Conservation (phyloP, 768 basidiomycete species). For the Trametes punicea region DNA sequence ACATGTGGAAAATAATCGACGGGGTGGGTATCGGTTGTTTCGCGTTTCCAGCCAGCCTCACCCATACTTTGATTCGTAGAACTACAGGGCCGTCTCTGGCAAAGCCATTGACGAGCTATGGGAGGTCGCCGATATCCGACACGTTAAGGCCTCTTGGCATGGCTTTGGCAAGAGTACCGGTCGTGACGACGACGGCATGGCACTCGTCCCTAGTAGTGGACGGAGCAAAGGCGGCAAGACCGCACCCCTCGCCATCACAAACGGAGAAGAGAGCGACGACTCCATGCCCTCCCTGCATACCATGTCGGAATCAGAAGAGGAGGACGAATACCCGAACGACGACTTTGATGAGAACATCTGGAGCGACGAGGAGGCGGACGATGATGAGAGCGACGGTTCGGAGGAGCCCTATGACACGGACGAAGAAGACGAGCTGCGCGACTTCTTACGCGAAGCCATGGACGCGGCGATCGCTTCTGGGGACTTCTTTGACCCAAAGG, state of each 20-base stretch:
- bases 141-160: conserved; percentile 59
- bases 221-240: conserved; percentile 28
- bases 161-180: conserved; percentile 36
- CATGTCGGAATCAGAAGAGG: conserved; percentile 59
- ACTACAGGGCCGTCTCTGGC: conserved; percentile 52
- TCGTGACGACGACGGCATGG: conserved; percentile 27
- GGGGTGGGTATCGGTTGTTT: conserved; percentile 37
- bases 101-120: conserved; percentile 61
- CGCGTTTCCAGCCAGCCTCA: not conserved
- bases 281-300: conserved; percentile 70
- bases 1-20: conserved; percentile 65
- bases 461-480: conserved; percentile 54
- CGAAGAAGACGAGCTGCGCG: conserved; percentile 62
- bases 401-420: conserved; percentile 60
- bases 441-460: conserved; percentile 69
- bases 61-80: conserved; percentile 38
- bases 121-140: conserved; percentile 51
- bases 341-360: conserved; percentile 38
- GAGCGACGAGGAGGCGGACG: conserved; percentile 34
- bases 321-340: conserved; percentile 44
- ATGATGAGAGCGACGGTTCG: conserved; percentile 31
- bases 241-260: conserved; percentile 50
- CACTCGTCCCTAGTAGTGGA: conserved; percentile 24
- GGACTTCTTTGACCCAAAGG: conserved; percentile 54
- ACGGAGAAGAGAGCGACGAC: conserved; percentile 42